phyloP scores from a whole-genome alignment of 2,329 filamentous ascomycete genomes.

The Elsinoe batatas region DNA sequence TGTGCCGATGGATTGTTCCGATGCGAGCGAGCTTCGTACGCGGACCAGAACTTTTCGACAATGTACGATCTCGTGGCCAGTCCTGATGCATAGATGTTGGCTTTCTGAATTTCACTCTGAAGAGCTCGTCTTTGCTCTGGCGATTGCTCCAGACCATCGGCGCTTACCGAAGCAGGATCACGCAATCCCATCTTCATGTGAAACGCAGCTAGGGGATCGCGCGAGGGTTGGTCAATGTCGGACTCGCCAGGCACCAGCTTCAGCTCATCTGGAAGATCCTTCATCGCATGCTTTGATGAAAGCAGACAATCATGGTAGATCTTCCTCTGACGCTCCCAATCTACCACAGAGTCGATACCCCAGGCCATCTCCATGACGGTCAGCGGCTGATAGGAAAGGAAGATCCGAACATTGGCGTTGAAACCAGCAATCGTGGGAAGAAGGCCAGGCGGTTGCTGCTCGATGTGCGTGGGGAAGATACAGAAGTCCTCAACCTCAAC shows the following conservation, averaged over 20 bases:
- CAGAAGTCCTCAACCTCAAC: slow-evolving; percentile 76
- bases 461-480: slow-evolving; percentile 61
- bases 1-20: slow-evolving; percentile 36
- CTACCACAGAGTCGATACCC: slow-evolving; percentile 64
- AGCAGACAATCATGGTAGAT: slow-evolving; percentile 62
- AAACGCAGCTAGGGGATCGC: slow-evolving; percentile 7
- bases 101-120: slow-evolving; percentile 84
- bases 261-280: slow-evolving; percentile 59
- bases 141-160: slow-evolving; percentile 22
- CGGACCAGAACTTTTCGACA: slow-evolving; percentile 74
- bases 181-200: slow-evolving; percentile 20
- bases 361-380: slow-evolving; percentile 75
- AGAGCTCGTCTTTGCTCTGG: slow-evolving; percentile 38
- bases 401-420: slow-evolving; percentile 68
- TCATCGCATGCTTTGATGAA: slow-evolving; percentile 58
- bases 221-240: slow-evolving; percentile 27
- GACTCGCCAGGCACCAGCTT: slow-evolving; percentile 18
- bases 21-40: slow-evolving; percentile 54
- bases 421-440: slow-evolving; percentile 69
- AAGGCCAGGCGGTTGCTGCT: slow-evolving; percentile 56
- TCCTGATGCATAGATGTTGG: slow-evolving; percentile 77
- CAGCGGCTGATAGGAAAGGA: slow-evolving; percentile 68
- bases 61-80: slow-evolving; percentile 74
- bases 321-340: slow-evolving; percentile 66
- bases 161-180: slow-evolving; percentile 21